These are phyloP conservation scores for Fraxinus velutina DNA, from an alignment of 305 asterid species.

Conservation along the genomic window DNA sequence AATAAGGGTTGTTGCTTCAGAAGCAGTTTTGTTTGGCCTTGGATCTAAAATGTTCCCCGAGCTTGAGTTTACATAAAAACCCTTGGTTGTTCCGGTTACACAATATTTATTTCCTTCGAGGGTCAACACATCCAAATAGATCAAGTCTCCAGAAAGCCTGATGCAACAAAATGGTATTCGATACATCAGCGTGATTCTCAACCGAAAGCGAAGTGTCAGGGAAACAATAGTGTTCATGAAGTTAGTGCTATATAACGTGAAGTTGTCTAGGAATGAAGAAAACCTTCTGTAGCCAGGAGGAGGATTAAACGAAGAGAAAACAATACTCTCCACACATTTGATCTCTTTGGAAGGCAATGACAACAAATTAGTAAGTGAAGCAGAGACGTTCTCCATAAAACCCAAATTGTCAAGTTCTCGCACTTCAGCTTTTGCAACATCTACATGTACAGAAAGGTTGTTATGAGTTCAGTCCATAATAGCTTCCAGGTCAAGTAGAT, in stretches of 20 bases:
- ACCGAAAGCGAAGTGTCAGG: background rate
- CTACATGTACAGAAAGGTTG: slow-evolving; percentile 34
- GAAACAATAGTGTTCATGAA: background rate
- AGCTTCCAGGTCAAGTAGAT: background rate
- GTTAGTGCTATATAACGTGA: background rate
- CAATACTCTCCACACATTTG: slow-evolving; percentile 62
- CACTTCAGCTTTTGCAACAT: slow-evolving; percentile 54
- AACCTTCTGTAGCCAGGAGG: slow-evolving; percentile 91
- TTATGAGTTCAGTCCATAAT: slow-evolving; percentile 7
- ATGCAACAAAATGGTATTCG: slow-evolving; percentile 29
- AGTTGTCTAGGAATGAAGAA: background rate
- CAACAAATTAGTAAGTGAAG: slow-evolving; percentile 56
- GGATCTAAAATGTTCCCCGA: slow-evolving; percentile 66
- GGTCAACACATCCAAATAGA: slow-evolving; percentile 76
- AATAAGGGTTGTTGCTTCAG: slow-evolving; percentile 71
- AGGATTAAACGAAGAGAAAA: slow-evolving; percentile 82
- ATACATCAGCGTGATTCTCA: slow-evolving; percentile 14
- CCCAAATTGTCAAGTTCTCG: slow-evolving; percentile 67
- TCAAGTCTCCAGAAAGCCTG: slow-evolving; percentile 89
- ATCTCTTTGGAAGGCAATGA: slow-evolving; percentile 63
- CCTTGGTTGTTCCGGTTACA: slow-evolving; percentile 73
- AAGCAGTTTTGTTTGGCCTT: slow-evolving; percentile 50
- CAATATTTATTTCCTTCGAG: slow-evolving; percentile 75
- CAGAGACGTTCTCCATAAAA: slow-evolving; percentile 57
- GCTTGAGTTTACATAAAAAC: slow-evolving; percentile 72